Evolutionary conservation across 2,329 filamentous ascomycete species (phyloP), one percentile per base, ranked within the genome.

Genomic region (Stachybotrys echinatus): DNA sequence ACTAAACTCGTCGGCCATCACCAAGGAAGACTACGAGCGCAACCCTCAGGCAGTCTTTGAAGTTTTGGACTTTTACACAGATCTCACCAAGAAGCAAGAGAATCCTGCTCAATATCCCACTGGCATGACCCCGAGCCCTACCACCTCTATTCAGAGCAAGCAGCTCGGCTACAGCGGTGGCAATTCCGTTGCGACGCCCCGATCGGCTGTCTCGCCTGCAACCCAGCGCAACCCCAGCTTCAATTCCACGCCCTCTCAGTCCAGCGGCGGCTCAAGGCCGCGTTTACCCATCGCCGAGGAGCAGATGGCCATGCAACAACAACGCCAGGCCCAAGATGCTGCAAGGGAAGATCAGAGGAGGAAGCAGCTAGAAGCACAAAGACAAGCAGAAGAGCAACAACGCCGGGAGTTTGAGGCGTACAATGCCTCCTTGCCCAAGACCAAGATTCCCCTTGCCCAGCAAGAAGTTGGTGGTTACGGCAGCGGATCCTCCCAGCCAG

Each of bases 21-120:
- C 94, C 52, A 96, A 96, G 71, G 94, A 99, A 63, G 94, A 99
- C 67, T 97, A 97, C 70, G 90, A 95, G 71, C 92, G 94, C 64
- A 96, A 99, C 63, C 94, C 94, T 5, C 87, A 92, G 73, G 90
- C 84, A 52, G 87, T 84, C 22, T 85, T 90, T 49, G 88, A 92
- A 65, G 88, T 90, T 42, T 74, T 92, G 18, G 87, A 92, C 65
- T 92, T 92, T 71, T 92, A 92, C 71, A 89, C 88, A 2, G 88
- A 91, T 67, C 86, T 92, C 45, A 86, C 87, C 55, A 90, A 90
- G 73, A 77, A 86, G 54, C 79, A 81, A 47, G 84, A 90, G 50
- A 84, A 90, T 62, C 85, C 85, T 10, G 77, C 81, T 56, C 78
- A 81, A 59, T 91, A 85, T 62, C 72, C 85, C 22, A 85, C 80